Base-by-base conservation (phyloP, 345 rosid species). In the Citrus medica region DNA sequence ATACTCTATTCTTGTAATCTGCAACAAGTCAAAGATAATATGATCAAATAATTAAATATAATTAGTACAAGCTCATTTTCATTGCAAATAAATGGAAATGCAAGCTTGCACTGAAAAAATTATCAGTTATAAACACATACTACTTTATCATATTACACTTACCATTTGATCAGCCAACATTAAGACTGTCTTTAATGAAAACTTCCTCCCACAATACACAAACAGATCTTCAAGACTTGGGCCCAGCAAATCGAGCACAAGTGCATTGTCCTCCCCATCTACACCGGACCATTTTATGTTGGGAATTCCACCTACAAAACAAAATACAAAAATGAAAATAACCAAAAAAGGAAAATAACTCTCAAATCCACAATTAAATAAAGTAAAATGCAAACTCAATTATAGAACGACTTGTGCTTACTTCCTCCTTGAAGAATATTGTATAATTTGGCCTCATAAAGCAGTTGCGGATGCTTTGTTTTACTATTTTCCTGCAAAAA, bases 161-260 rank as follows among this genome's bases (percentile, higher is more conserved):
- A 95, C 99, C 99, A 93, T 93, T 84, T 95, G 98, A 74, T 92
- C 98, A 84, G 98, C 98, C 85, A 95, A 82, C 87, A 95, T 83
- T 76, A 95, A 75, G 37, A 93, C 99, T 1, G 97, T 93, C 88
- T 95, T 95, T 61, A 93, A 83, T 1, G 97, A 91, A 82, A 95
- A 93, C 75, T 91, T 95, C 79, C 98, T 87, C 77, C 97, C 95
- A 79, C 98, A 93, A 40, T 95, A 95, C 59, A 91, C 94, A 67
- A 95, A 93, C 13, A 95, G 66, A 86, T 95, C 99, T 76, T 95
- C 98, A 12, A 95, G 92, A 81, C 99, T 95, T 9, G 99, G 99
- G 22, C 99, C 99, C 0, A 95, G 85, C 84, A 95, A 89, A 85
- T 95, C 99, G 46, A 95, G 81, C 59, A 93, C 98, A 62, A 93